Conservation (phyloP, 2,329 filamentous ascomycete species). For the Tolypocladium ophioglossoides region DNA sequence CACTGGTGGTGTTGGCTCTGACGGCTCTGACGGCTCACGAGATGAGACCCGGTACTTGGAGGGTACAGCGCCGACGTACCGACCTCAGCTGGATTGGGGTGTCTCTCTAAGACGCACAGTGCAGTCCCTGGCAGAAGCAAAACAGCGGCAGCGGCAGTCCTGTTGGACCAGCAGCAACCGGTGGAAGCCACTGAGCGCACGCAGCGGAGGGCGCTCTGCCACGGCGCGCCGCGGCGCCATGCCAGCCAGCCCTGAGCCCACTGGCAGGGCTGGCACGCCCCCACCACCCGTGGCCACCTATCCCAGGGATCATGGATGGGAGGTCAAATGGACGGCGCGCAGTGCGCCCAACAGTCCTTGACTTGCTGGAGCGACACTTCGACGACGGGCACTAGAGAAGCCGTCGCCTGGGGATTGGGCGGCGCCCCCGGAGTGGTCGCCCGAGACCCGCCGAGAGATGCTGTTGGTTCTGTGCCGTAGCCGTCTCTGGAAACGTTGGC, state of each 20-base stretch:
- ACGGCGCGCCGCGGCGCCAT: neutral
- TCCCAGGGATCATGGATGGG: neutral
- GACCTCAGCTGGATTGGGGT: neutral
- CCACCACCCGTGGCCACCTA: neutral
- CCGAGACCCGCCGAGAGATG: neutral
- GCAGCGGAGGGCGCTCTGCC: neutral
- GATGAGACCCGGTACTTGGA: neutral
- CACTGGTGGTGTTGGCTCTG: neutral
- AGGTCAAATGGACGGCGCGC: neutral
- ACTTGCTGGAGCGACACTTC: neutral
- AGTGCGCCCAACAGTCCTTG: neutral
- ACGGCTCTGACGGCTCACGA: neutral
- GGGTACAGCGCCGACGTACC: neutral
- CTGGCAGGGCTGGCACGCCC: slow-evolving; percentile 1
- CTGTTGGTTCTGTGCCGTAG: neutral
- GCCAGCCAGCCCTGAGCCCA: neutral
- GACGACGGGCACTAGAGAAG: slow-evolving; percentile 5
- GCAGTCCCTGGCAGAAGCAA: neutral
- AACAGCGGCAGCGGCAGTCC: neutral
- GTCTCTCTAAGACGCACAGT: neutral
- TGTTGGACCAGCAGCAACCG: neutral
- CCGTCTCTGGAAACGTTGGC: neutral
- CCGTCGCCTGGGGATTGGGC: slow-evolving; percentile 2
- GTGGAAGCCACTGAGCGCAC: neutral
- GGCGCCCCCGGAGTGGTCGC: neutral